Percentiles rank a stretch among this genome's conserved stretches.
Evolutionary conservation across 2,329 filamentous ascomycete genomes (phyloP).

Genomic region (Fusarium sterilihyphosum): DNA sequence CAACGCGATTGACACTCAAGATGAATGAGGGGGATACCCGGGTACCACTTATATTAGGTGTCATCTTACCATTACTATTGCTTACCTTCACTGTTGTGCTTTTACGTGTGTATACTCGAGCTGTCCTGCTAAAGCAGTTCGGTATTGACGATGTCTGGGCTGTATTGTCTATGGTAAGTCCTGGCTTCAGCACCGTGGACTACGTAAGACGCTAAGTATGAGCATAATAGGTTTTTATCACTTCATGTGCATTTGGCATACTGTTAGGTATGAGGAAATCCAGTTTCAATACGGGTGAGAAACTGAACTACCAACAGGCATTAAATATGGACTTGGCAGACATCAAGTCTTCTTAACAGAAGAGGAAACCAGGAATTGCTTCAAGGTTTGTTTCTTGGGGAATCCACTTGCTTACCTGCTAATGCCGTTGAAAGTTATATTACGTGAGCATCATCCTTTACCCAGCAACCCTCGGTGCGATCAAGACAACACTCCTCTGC

Average conservation of each 20-base stretch:
- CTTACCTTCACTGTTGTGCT: neutral
- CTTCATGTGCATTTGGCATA: neutral
- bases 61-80: neutral
- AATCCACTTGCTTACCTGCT: neutral
- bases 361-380: rapidly evolving
- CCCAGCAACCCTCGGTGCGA: rapidly evolving
- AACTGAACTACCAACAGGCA: neutral
- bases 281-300: rapidly evolving
- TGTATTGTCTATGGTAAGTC: neutral
- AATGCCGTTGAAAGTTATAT: neutral
- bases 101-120: neutral
- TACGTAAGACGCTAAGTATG: rapidly evolving
- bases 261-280: rapidly evolving
- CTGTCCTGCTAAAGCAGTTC: neutral
- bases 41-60: neutral
- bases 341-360: neutral
- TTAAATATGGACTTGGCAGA: neutral
- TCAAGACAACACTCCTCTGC: neutral
- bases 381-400: neutral
- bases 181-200: neutral
- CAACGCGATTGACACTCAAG: neutral
- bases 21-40: neutral
- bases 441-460: neutral
- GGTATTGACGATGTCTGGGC: neutral
- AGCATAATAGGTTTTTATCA: neutral